phyloP scores from a whole-genome alignment of 805 yeast genomes.

The Monosporozyma solicola region DNA sequence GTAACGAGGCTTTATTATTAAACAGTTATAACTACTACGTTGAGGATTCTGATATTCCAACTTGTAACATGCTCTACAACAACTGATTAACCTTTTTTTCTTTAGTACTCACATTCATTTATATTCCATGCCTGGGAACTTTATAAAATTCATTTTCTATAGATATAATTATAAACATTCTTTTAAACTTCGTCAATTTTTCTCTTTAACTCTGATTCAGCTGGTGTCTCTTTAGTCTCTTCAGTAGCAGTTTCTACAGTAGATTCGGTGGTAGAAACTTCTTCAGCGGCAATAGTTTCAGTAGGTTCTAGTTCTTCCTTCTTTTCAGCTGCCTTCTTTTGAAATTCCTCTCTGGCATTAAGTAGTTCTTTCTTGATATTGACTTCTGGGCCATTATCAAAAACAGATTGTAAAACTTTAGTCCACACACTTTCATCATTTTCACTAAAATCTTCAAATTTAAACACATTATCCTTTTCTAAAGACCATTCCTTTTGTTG shows the following conservation, averaged over 20 bases:
- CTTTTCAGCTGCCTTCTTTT: slow-evolving; percentile 5
- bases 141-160: neutral
- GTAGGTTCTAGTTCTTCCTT: slow-evolving; percentile 2
- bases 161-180: neutral
- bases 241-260: neutral
- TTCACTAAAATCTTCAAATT: slow-evolving; percentile 53
- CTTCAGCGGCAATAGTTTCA: neutral
- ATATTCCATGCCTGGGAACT: neutral
- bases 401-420: slow-evolving; percentile 46
- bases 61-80: slow-evolving; percentile 32
- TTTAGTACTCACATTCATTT: neutral
- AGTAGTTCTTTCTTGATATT: slow-evolving; percentile 35
- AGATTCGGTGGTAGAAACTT: neutral
- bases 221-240: neutral
- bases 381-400: slow-evolving; percentile 37
- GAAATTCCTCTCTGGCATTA: slow-evolving; percentile 20
- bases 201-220: slow-evolving; percentile 7
- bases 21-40: slow-evolving; percentile 27
- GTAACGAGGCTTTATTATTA: slow-evolving; percentile 12
- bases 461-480: slow-evolving; percentile 57
- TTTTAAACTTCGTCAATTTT: slow-evolving; percentile 8
- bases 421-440: slow-evolving; percentile 63
- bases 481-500: slow-evolving; percentile 82
- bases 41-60: slow-evolving; percentile 14
- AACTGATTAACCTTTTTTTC: neutral